These are phyloP conservation scores for Raffaelea deltoideospora DNA, from an alignment of 2,329 filamentous ascomycete species.

Conservation along the genomic window DNA sequence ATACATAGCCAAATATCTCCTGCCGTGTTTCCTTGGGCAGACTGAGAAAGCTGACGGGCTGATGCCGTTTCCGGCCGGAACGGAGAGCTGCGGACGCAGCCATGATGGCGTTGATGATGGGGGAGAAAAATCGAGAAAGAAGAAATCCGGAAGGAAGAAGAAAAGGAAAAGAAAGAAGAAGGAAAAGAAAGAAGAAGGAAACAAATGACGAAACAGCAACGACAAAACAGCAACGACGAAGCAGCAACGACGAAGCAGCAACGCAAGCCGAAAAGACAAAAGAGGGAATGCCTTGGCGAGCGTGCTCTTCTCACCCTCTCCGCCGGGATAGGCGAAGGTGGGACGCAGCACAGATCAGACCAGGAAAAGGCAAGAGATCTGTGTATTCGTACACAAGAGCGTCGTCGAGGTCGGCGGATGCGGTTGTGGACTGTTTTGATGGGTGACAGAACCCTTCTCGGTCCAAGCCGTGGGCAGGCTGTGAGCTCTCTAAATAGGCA, in stretches of 20 bases:
- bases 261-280: background rate
- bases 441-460: too few relatives aligned
- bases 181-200: too few relatives aligned
- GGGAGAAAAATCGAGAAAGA: background rate
- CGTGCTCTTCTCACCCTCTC: background rate
- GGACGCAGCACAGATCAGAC: too few relatives aligned
- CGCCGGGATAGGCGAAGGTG: too few relatives aligned
- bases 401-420: too few relatives aligned
- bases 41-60: slow-evolving; percentile 18
- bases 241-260: background rate
- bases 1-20: slow-evolving; percentile 31
- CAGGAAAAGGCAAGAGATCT: too few relatives aligned
- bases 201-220: background rate
- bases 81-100: background rate
- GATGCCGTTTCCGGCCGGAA: background rate
- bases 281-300: background rate
- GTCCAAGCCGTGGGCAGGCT: too few relatives aligned
- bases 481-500: too few relatives aligned
- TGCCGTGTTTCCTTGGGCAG: slow-evolving; percentile 32
- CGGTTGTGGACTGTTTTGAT: too few relatives aligned
- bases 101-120: background rate
- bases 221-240: background rate
- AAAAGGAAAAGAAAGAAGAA: too few relatives aligned
- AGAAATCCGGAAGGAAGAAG: background rate
- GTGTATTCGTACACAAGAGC: too few relatives aligned